Evolutionary conservation across 2,329 filamentous ascomycete species (phyloP), one percentile per base, ranked within the genome.

Genomic region (Colletotrichum chrysophilum): DNA sequence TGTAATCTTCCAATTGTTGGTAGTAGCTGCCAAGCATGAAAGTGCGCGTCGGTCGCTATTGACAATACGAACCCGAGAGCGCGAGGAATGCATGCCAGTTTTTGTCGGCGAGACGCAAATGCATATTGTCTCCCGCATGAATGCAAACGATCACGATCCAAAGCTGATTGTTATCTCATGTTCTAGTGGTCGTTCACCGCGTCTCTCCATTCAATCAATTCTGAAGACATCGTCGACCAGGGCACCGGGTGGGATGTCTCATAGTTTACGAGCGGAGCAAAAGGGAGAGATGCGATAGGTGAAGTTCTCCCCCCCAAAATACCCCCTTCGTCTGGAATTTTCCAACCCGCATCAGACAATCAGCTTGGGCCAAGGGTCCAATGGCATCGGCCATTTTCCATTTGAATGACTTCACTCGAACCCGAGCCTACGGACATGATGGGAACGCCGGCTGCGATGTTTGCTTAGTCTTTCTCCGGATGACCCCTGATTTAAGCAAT

Each of bases 201-300:
- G 43, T 18, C n/a, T 32, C 56, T 5, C 1, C 56, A 32, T 26
- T 18, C 56, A n/a, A 62, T n/a, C 7, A 13, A 7, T 21, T 10
- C 5, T 48, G n/a, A 21, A 8, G 14, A 14, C 58, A 21, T 26
- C 16, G 16, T 14, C n/a, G n/a, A 52, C 48, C 9, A 52, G 14
- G 18, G 18, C 34, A 48, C 61, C 61, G 28, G 38, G 18, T 36
- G 12, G 14, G 30, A 48, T 32, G 36, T 66, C 68, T 36, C 52
- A 30, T 21, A 34, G 28, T 34, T 26, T 21, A 9, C 14, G 9
- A 43, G 32, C n/a, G 18, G 36, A 43, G 30, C 21, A 34, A n/a
- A 34, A 52, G n/a, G 18, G 52, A 28, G 52, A 75, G 68, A 71
- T 66, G 68, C 68, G 72, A 61, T 75, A 66, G 68, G 67, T 6